Base-by-base conservation (phyloP, 1,284 basidiomycete species). In the Boletus sp. region DNA sequence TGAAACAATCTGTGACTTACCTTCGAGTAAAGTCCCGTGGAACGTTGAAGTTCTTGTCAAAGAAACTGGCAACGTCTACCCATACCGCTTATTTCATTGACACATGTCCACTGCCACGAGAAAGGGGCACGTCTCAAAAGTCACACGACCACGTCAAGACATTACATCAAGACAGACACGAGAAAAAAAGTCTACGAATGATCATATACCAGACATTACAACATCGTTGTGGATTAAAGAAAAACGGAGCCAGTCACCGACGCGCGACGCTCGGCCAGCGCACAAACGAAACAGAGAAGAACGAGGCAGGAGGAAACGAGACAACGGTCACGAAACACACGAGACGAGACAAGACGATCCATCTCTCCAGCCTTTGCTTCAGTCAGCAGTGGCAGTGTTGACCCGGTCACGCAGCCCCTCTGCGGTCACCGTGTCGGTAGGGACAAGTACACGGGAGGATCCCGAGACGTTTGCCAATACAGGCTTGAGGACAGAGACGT, bases 401-500 rank as follows among this genome's bases (percentile, higher is more conserved):
- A 81, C 79, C 54, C 78, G 79, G 56, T 81, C 79, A 55, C 82
- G 80, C 64, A 83, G 71, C 23, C 68, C 74, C 54, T 83, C 80
- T 9, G 71, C 61, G 21, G 73, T 59, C 40, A 75, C 66, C 10
- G 75, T 71, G 58, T 77, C 71, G 1, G 69, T 68, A 35, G 52
- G 64, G 47, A 60, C 68, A 58, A 68, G 57, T 1, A 70, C 62
- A 48, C 70, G 67, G 37, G 77, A 75, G 25, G 61, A 67, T 14
- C 65, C 66, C 60, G 77, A 78, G 66, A 83, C 67, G 68, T 86
- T 87, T 66, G 79, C 76, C 64, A 91, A 78, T 53, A 90, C 76
- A 50, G 90, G 91, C 74, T 90, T 90, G 74, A 93, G 77, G 58
- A 89, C 78, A 67, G 78, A 79, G 71, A 80, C 74, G 77, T 93